A percentile compares a stretch with the other conserved stretches of the same genome.
These are phyloP conservation scores for Vaccinium myrtillus DNA, from an alignment of 148 eudicot species.

Conservation along the genomic window DNA sequence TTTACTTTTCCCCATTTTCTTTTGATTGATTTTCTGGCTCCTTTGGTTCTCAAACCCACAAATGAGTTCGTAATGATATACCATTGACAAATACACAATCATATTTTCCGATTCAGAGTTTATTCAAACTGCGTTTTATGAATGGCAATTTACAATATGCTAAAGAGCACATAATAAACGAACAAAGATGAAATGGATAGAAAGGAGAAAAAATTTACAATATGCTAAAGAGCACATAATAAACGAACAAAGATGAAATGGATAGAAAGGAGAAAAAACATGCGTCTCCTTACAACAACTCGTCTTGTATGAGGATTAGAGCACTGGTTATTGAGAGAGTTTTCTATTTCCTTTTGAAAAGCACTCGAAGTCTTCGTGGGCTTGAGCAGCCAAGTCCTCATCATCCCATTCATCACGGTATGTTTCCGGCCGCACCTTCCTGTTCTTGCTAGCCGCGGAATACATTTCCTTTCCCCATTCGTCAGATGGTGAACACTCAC, in stretches of 20 bases:
- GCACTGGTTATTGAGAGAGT: background rate
- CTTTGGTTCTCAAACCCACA: background rate
- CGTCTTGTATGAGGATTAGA: background rate
- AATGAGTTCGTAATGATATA: background rate
- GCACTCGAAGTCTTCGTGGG: conserved; percentile 50
- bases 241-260: background rate
- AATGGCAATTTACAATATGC: background rate
- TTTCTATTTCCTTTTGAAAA: background rate
- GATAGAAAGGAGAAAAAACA: background rate
- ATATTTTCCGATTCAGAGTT: background rate
- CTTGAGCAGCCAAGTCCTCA: conserved; percentile 41
- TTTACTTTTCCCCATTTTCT: background rate
- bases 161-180: background rate
- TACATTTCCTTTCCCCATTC: conserved; percentile 91
- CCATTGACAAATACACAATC: background rate
- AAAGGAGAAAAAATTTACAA: background rate
- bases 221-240: background rate
- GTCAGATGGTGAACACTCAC: conserved; percentile 43
- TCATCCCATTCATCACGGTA: conserved; percentile 90
- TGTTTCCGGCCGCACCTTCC: conserved; percentile 47
- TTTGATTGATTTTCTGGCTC: background rate
- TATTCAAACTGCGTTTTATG: background rate
- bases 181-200: background rate
- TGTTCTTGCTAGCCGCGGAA: conserved; percentile 25
- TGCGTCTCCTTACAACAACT: background rate